Base-by-base conservation (phyloP, 2,329 filamentous ascomycete genomes). In the Knoxdaviesia proteae region DNA sequence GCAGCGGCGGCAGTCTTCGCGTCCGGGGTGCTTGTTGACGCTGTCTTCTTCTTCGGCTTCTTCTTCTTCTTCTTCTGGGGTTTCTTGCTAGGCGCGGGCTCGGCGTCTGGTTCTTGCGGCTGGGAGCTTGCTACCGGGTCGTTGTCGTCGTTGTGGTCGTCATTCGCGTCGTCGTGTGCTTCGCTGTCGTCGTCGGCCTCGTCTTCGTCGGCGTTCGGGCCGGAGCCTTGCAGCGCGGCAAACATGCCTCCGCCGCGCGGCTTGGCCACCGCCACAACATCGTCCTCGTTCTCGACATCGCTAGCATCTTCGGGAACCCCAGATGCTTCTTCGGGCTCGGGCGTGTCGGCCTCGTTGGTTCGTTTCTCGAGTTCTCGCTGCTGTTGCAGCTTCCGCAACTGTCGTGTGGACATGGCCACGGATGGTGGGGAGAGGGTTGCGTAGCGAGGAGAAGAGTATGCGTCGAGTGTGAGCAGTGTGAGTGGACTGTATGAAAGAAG, bases 381-480 rank as follows among this genome's bases (percentile, higher is more conserved):
- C 53, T 67, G 61, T 45, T 66, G 65, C 34, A 71, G 56, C 54
- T 66, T 70, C 39, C 67, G 64, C 38, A 71, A 53, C 48, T 71
- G 67, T 39, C 67, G 57, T 44, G 58, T 68, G 20, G 67, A 69
- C 67, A 71, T 71, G 36, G 32, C 20, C 20, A 20, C 20, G 20
- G 20, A 20, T 20, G 20, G 20, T 20, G 20, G 20, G 20, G 20
- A 3, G 20, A 20, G 3, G 20, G 20, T 20, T 20, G 20, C 2
- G 20, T 20, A 2, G 20, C 20, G 20, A 20, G 20, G 20, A 20
- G 20, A 20, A 20, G 20, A 20, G 20, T 2, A 20, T 20, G 20
- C 20, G 20, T 20, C 20, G 20, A 20, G 20, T 20, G 20, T 20
- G 20, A 20, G 20, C 3, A 20, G 20, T 20, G 20, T 20, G 20